phyloP scores from a whole-genome alignment of 345 rosid genomes.

The Eucalyptus viminalis region DNA sequence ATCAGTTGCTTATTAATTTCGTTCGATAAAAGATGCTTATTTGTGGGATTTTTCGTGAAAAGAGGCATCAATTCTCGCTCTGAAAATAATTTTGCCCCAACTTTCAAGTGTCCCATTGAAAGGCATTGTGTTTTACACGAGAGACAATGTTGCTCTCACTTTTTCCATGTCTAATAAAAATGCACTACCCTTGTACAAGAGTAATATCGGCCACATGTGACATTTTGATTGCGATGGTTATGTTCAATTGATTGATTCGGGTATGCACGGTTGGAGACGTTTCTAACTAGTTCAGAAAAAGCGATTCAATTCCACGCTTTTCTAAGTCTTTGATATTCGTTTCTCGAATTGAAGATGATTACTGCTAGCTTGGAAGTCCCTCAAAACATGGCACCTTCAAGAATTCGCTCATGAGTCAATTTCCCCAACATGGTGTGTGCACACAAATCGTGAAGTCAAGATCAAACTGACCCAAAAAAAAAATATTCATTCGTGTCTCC shows the following conservation, averaged over 20 bases:
- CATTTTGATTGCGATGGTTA: not conserved
- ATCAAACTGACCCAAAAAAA: no score
- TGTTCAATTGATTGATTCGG: not conserved
- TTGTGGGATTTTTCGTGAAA: not conserved
- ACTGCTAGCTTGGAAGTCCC: no score
- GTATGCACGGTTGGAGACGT: not conserved
- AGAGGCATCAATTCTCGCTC: not conserved
- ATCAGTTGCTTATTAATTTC: not conserved
- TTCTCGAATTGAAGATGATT: no score
- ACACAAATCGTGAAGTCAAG: no score
- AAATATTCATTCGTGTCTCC: no score
- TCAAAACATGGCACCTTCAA: no score
- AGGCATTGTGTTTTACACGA: accelerated
- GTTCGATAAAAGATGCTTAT: not conserved
- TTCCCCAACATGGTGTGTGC: no score
- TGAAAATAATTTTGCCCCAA: not conserved
- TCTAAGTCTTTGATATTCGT: no score
- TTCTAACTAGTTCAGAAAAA: not conserved
- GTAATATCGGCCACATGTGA: not conserved
- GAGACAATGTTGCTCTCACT: no score
- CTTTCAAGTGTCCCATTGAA: no score
- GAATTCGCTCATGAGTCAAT: no score
- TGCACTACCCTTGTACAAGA: no score
- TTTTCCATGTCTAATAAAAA: accelerated
- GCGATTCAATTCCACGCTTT: not conserved